phyloP scores from a whole-genome alignment of 116 monocot species.

The Zostera marina region DNA sequence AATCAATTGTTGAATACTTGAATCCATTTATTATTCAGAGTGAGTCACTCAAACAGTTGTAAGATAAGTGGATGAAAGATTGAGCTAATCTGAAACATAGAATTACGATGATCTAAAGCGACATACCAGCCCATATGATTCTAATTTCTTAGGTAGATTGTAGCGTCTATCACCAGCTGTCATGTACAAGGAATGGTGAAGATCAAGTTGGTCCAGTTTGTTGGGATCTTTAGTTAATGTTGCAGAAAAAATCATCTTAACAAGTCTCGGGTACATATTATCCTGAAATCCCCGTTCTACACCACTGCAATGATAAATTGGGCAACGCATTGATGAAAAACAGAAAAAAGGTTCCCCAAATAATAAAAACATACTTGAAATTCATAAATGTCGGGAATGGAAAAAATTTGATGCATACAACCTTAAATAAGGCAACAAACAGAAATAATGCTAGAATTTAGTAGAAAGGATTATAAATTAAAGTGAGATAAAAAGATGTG shows the following conservation, averaged over 20 bases:
- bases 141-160: conserved; percentile 55
- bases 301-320: conserved; percentile 25
- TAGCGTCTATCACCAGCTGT: conserved; percentile 63
- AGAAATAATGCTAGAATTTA: too few species aligned
- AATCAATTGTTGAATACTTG: background rate
- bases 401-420: too few species aligned
- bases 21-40: background rate
- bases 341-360: too few species aligned
- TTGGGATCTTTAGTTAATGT: conserved; percentile 93
- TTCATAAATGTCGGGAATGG: too few species aligned
- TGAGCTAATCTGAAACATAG: background rate
- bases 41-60: too few species aligned
- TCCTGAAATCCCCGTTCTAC: conserved; percentile 60
- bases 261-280: conserved; percentile 55
- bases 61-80: background rate
- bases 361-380: too few species aligned
- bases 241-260: conserved; percentile 74
- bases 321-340: background rate
- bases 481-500: background rate
- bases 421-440: background rate
- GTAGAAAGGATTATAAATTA: too few species aligned
- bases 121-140: conserved; percentile 53
- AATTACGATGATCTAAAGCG: background rate
- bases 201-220: conserved; percentile 79
- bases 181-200: conserved; percentile 79